Evolutionary conservation across 208 protist species (phyloP), one percentile per base, ranked within the genome.

Genomic region (Wallacemonas collosoma): DNA sequence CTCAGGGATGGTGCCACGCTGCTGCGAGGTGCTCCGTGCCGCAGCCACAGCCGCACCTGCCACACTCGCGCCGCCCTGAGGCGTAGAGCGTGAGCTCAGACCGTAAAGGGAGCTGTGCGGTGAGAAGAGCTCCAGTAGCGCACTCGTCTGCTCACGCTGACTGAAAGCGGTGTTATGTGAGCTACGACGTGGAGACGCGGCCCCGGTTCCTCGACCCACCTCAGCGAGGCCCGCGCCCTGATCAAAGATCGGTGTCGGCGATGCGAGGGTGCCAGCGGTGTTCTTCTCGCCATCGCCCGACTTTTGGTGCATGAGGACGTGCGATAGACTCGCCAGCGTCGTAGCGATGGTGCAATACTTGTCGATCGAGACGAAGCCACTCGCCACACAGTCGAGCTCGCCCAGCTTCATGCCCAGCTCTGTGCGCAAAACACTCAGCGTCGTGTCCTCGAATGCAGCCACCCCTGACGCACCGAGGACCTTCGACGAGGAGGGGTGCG

Each of bases 361-460:
- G 3, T 68, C 58, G 61, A 72, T 50, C 2, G 80, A 72, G 7
- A 77, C 71, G 39, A 76, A 85, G 12, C 80, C 80, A 38, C 68
- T 77, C 14, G 72, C 51, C 38, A 85, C 73, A 51, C 75, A 85
- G 39, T 81, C 80, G 3, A 85, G 70, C 56, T 77, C 71, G 3
- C 80, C 79, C 3, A 57, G 54, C 2, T 17, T 26, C 15, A 56
- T 51, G 35, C 35, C n/a, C 48, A 75, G 61, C 61, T 74, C 54
- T 39, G 57, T 50, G 39, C 54, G 38, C 43, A 72, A 26, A 6
- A 51, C 36, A 4, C 15, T 3, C 8, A 74, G 44, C 14, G 58
- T 0, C 11, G 60, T 54, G 40, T 11, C n/a, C 1, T 72, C 67
- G 35, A 55, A 7, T 3, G 41, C 17, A 35, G 48, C 44, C 44